Conservation (phyloP, 352 stramenopile genomes). For the Globisporangium recalcitrans region DNA sequence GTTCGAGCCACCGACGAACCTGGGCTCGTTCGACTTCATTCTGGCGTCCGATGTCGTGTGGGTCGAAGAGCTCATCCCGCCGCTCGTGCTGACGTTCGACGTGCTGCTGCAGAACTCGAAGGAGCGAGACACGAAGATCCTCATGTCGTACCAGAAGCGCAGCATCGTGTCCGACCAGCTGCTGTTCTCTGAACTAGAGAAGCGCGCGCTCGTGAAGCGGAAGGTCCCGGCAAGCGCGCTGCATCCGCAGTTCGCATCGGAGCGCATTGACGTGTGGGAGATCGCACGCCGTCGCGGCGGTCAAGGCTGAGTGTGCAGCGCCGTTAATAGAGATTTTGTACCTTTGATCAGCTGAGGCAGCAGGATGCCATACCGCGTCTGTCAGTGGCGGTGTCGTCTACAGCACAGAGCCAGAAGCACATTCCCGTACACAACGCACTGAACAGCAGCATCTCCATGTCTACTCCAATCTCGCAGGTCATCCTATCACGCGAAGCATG, state of each 20-base stretch:
- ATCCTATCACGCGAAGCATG: conserved; percentile 1
- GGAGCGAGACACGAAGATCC: conserved; percentile 26
- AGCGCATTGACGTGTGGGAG: conserved; percentile 17
- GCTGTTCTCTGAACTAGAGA: conserved; percentile 48
- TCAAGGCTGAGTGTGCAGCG: too few species aligned
- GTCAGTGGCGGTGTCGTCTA: neutral
- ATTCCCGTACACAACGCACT: too few species aligned
- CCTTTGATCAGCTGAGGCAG: neutral
- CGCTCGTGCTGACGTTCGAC: conserved; percentile 76
- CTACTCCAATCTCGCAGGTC: neutral
- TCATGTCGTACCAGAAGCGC: conserved; percentile 73
- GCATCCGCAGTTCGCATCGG: conserved; percentile 16
- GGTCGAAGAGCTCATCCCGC: conserved; percentile 81
- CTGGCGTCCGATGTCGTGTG: conserved; percentile 90
- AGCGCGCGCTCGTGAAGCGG: conserved; percentile 17
- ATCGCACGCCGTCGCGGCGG: too few species aligned
- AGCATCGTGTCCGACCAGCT: conserved; percentile 53
- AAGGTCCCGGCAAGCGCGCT: conserved; percentile 10
- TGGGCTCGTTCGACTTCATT: conserved; percentile 72
- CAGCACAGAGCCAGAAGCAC: neutral
- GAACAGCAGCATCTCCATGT: neutral
- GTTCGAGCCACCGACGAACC: conserved; percentile 49
- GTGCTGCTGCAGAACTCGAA: conserved; percentile 36
- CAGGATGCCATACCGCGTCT: neutral
- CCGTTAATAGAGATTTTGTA: neutral